A percentile compares a stretch with the other conserved stretches of the same genome.
phyloP scores from a whole-genome alignment of 2,329 filamentous ascomycete species.

The Xylaria sp. region DNA sequence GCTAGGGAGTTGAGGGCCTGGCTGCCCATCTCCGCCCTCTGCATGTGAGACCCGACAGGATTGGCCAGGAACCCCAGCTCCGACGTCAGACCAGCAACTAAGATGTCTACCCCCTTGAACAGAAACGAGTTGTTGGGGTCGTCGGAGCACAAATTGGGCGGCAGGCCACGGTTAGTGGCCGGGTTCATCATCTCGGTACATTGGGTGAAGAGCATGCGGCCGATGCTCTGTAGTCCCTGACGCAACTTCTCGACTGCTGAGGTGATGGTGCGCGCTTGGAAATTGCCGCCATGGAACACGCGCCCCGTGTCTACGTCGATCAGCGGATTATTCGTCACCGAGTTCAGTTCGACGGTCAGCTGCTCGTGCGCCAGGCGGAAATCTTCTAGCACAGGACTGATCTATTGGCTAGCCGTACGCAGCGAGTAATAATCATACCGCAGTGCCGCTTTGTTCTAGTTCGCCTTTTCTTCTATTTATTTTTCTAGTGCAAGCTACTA shows the following conservation, averaged over 20 bases:
- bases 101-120: constrained; percentile 70
- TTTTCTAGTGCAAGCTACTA: too few species aligned
- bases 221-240: constrained; percentile 57
- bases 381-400: constrained; percentile 70
- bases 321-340: constrained; percentile 71
- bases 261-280: constrained; percentile 67
- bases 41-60: constrained; percentile 65
- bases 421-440: constrained; percentile 69
- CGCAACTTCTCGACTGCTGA: constrained; percentile 68
- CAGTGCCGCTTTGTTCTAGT: constrained; percentile 46
- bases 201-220: constrained; percentile 68
- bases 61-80: constrained; percentile 68
- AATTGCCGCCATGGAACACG: constrained; percentile 69
- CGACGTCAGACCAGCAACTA: constrained; percentile 67
- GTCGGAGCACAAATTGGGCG: constrained; percentile 65
- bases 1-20: constrained; percentile 71
- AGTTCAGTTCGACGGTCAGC: constrained; percentile 66
- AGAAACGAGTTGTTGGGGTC: constrained; percentile 63
- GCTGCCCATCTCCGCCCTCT: constrained; percentile 71
- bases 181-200: constrained; percentile 68
- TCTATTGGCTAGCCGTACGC: constrained; percentile 70
- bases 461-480: too few species aligned
- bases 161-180: constrained; percentile 62
- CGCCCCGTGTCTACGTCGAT: constrained; percentile 54
- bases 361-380: constrained; percentile 62